Evolutionary conservation across 2,329 filamentous ascomycete species (phyloP).

Genomic region (Drechslerella coelobrocha): DNA sequence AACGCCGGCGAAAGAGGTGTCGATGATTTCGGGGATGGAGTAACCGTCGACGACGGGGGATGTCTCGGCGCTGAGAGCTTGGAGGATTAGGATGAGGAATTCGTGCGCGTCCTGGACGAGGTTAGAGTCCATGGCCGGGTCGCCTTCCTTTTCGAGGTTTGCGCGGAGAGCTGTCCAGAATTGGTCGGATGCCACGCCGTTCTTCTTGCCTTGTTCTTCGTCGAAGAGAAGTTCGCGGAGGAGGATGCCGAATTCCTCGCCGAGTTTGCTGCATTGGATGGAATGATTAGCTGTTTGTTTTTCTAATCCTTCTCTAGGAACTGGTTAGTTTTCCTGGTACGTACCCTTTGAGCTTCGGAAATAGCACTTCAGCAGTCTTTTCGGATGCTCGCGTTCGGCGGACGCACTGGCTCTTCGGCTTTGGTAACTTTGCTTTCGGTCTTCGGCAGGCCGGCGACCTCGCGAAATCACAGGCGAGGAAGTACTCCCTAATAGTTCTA

Average conservation of each 20-base stretch:
- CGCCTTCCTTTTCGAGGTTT: conserved; percentile 39
- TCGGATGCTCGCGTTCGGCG: conserved; percentile 33
- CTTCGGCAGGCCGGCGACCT: conserved; percentile 8
- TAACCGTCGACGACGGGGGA: conserved; percentile 32
- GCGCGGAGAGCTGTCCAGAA: conserved; percentile 42
- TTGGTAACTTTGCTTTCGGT: conserved; percentile 17
- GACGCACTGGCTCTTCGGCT: conserved; percentile 34
- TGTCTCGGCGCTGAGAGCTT: conserved; percentile 18
- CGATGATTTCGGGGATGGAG: conserved; percentile 29
- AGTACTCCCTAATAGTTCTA: conserved; percentile 25
- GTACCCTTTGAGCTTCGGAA: conserved; percentile 37
- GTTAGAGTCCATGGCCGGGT: conserved; percentile 34
- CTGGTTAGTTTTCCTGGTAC: conserved; percentile 4
- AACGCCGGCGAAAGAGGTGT: conserved; percentile 26
- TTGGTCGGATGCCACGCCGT: conserved; percentile 30
- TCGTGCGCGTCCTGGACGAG: conserved; percentile 44
- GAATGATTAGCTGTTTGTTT: not conserved
- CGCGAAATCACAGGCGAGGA: conserved; percentile 43
- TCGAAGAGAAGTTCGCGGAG: conserved; percentile 36
- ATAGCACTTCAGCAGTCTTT: conserved; percentile 31
- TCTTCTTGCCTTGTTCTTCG: conserved; percentile 28
- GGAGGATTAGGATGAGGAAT: conserved; percentile 35
- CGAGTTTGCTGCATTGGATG: conserved; percentile 31
- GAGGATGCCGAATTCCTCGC: conserved; percentile 38
- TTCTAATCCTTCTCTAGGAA: not conserved